Conservation (phyloP, 129 eudicot genomes). For the Pittosporum tobira region DNA sequence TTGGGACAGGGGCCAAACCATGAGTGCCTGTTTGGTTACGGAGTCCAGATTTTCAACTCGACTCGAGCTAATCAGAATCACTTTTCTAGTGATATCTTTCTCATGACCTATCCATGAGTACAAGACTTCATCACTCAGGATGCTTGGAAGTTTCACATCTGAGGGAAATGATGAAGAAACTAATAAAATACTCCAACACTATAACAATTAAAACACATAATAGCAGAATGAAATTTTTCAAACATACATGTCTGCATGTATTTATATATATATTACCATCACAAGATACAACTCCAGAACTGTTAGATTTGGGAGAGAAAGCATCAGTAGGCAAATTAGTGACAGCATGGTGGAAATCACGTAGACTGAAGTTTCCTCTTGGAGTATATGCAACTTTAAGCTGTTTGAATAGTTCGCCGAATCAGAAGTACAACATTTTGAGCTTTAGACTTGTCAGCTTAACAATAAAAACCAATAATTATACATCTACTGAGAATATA, state of each 20-base stretch:
- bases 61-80: constrained; percentile 55
- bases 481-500: too few species aligned
- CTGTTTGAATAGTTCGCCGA: constrained; percentile 28
- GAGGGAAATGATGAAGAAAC: constrained; percentile 5
- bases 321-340: constrained; percentile 69
- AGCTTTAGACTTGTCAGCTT: neutral
- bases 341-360: constrained; percentile 92
- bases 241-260: too few species aligned
- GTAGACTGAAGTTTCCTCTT: constrained; percentile 65
- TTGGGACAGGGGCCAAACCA: constrained; percentile 32
- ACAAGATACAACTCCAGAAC: constrained; percentile 36
- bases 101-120: constrained; percentile 62
- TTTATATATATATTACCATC: constrained; percentile 24
- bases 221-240: neutral
- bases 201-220: neutral
- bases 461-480: neutral
- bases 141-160: constrained; percentile 56
- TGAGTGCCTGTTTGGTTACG: constrained; percentile 38
- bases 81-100: constrained; percentile 61
- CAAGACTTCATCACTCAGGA: constrained; percentile 52
- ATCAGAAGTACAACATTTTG: neutral
- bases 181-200: neutral
- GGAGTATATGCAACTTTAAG: constrained; percentile 88
- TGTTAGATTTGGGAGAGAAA: constrained; percentile 43
- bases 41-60: constrained; percentile 45